Evolutionary conservation across 1,284 basidiomycete genomes (phyloP).

Genomic region (Sanghuangporus weigelae): DNA sequence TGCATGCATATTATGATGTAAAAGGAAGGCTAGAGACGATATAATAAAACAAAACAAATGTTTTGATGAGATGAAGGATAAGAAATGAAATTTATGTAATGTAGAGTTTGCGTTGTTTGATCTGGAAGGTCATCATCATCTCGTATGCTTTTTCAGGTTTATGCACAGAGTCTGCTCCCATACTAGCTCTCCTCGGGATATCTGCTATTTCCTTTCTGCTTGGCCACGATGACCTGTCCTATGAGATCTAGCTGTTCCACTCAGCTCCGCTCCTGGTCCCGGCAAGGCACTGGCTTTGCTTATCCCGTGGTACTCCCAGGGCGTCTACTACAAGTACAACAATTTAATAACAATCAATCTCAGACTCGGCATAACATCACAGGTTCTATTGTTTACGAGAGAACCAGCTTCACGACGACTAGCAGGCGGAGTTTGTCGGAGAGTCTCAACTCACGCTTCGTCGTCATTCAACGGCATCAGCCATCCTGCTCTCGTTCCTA

Average conservation of each 20-base stretch:
- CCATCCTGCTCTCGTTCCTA: not conserved
- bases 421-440: conserved; percentile 16
- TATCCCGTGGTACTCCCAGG: not conserved
- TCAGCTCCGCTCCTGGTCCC: not conserved
- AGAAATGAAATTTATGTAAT: not conserved
- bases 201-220: not conserved
- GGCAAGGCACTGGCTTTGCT: not conserved
- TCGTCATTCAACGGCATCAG: conserved; percentile 2
- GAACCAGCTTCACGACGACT: not conserved
- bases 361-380: not conserved
- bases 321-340: no score
- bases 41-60: not conserved
- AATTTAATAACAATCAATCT: not conserved
- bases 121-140: not conserved
- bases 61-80: not conserved
- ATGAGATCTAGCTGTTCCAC: not conserved
- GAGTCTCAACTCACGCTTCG: not conserved
- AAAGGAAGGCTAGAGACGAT: no score
- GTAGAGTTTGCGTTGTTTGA: not conserved
- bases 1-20: not conserved
- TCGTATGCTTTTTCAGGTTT: not conserved
- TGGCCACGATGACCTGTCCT: not conserved
- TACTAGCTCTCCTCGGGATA: not conserved
- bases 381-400: not conserved
- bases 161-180: not conserved